Base-by-base conservation (phyloP, 2,329 filamentous ascomycete genomes). In the Thielaviopsis euricoi region DNA sequence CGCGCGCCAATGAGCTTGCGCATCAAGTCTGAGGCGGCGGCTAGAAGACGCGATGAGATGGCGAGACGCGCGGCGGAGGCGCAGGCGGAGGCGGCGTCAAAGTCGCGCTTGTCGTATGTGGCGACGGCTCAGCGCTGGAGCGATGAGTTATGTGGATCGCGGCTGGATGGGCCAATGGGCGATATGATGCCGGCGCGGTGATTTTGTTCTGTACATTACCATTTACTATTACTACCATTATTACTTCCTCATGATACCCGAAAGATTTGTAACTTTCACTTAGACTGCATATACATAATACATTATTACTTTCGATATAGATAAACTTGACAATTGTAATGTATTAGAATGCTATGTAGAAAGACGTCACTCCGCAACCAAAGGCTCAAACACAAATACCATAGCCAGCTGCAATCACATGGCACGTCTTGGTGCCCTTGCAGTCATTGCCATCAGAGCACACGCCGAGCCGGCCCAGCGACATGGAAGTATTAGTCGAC, bases 161-260 rank as follows among this genome's bases (percentile, higher is more conserved):
- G 55, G 17, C 53, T 60, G 33, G 52, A 57, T 25, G 58, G 58
- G 12, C 58, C 58, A 10, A 37, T 60, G 48, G 58, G 58, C 3
- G 55, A 60, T 49, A 50, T 55, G 23, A 60, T 60, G 58, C 58
- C 58, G 9, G 58, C 51, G 23, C 57, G 57, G 10, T 58, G 52
- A 55, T 12, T 43, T 54, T 40, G n/a, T 55, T 26, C 13, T 25
- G 43, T 26, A 21, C 15, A 43, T 43, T n/a, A 43, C 17, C 6
- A 43, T 15, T 43, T 40, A 13, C 10, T 40, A 6, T 12, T 40
- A 17, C 37, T 40, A 40, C 37, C 13, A 40, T 12, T 40, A 40
- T 5, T 40, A 33, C 29, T 33, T 10, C 29, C 29, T 33, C 2
- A 33, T 43, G 37, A 43, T 43, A 43, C 37, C 37, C 37, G 37